phyloP scores from a whole-genome alignment of 1,284 basidiomycete genomes.

The Psilocybe mexicana region DNA sequence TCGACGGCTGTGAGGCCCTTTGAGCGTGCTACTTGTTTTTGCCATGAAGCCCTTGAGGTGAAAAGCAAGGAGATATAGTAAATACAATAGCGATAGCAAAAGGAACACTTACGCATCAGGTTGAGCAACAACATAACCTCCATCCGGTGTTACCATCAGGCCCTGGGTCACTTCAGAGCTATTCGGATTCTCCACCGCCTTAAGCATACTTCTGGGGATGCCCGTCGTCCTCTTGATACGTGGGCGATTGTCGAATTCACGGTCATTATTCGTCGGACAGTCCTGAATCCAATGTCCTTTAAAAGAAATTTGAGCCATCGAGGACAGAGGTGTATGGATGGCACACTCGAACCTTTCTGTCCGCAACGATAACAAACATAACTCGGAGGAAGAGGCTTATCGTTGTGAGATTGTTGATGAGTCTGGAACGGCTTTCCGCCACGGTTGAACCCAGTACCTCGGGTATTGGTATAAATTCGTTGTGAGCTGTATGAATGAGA shows the following conservation, averaged over 20 bases:
- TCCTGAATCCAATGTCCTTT: constrained; percentile 99
- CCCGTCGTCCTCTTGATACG: constrained; percentile 98
- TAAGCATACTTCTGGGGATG: constrained; percentile 96
- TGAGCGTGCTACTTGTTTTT: constrained; percentile 82
- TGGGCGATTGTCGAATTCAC: constrained; percentile 91
- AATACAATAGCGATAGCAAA: constrained; percentile 4
- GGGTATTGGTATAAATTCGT: constrained; percentile 65
- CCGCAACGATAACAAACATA: constrained; percentile 99
- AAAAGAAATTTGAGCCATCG: constrained; percentile 14
- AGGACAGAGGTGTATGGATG: background rate
- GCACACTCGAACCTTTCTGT: constrained; percentile 77
- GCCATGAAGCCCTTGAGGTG: constrained; percentile 77
- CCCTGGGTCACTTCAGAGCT: constrained; percentile 76
- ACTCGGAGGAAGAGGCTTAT: constrained; percentile 82
- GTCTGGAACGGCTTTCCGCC: constrained; percentile 61
- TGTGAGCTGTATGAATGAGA: constrained; percentile 57
- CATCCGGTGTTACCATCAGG: constrained; percentile 96
- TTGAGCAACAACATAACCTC: constrained; percentile 93
- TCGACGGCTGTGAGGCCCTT: constrained; percentile 83
- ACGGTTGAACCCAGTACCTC: constrained; percentile 59
- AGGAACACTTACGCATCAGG: constrained; percentile 77
- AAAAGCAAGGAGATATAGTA: constrained; percentile 4
- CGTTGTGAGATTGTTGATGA: constrained; percentile 43
- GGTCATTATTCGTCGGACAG: constrained; percentile 96
- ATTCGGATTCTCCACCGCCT: constrained; percentile 89